Percentiles rank a stretch among this genome's conserved stretches.
Evolutionary conservation across 768 basidiomycete species (phyloP).

Genomic region (Exsudoporus frostii): DNA sequence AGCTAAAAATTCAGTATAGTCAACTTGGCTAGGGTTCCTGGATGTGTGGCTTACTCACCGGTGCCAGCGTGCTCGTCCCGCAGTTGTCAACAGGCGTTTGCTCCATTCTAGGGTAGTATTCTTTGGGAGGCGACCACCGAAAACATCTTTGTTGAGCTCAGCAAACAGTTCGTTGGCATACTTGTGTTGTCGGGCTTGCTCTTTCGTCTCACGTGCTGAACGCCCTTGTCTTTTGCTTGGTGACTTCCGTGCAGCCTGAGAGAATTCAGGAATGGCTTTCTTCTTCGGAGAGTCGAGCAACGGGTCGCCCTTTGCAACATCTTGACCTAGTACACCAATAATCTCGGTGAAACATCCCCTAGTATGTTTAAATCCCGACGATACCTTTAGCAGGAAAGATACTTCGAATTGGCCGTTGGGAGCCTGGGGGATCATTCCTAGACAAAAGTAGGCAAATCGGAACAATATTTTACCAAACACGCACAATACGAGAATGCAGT

Average conservation of each 20-base stretch:
- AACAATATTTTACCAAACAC: constrained; percentile 12
- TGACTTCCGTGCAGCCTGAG: constrained; percentile 8
- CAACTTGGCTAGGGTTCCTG: not conserved
- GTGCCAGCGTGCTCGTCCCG: constrained; percentile 66
- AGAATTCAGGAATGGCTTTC: not conserved
- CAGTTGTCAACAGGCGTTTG: constrained; percentile 61
- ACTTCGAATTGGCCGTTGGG: constrained; percentile 43
- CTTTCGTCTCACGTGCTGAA: constrained; percentile 35
- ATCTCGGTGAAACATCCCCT: not conserved
- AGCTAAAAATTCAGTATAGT: constrained; percentile 33
- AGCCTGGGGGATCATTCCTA: constrained; percentile 48
- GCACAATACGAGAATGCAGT: constrained; percentile 39
- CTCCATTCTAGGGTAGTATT: constrained; percentile 64
- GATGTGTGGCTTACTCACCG: constrained; percentile 36
- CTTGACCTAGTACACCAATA: constrained; percentile 5
- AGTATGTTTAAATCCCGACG: not conserved
- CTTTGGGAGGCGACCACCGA: constrained; percentile 50
- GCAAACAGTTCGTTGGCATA: constrained; percentile 61
- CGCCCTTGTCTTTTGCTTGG: constrained; percentile 24
- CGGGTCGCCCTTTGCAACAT: constrained; percentile 1
- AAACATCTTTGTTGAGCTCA: constrained; percentile 58
- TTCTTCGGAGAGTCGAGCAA: constrained; percentile 14
- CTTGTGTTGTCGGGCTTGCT: constrained; percentile 41
- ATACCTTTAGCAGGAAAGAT: constrained; percentile 8
- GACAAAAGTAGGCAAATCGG: constrained; percentile 1